A percentile compares a stretch with the other conserved stretches of the same genome.
Conservation (phyloP, 78 protist species). For the Isochrysis galbana region DNA sequence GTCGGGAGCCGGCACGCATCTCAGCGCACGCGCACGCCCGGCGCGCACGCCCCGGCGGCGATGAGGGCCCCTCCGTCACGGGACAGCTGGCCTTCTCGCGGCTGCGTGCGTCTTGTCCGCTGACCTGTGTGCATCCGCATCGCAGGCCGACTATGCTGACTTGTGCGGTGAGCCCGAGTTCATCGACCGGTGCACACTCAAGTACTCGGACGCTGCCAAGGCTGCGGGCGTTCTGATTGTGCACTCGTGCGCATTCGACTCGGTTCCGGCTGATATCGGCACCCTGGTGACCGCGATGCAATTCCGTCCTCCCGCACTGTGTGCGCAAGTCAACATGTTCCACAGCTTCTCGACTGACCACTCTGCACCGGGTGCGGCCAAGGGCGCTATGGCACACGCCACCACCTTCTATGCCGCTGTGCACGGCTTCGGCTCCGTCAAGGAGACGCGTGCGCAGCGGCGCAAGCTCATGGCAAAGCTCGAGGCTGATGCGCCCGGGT, state of each 20-base stretch:
- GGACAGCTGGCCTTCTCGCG: no score
- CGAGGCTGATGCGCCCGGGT: neutral
- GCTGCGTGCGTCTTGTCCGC: no score
- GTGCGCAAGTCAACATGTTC: neutral
- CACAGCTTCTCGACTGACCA: neutral
- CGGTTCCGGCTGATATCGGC: neutral
- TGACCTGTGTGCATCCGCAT: no score
- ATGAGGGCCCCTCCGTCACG: no score
- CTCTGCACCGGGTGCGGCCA: neutral
- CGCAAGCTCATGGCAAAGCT: neutral
- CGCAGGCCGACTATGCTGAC: neutral
- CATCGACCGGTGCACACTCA: neutral
- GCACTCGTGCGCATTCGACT: neutral
- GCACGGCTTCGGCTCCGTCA: neutral
- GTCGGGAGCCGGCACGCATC: no score
- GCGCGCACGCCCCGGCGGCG: no score
- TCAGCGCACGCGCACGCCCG: no score
- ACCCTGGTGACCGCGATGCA: neutral
- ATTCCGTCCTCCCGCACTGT: neutral
- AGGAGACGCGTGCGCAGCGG: neutral
- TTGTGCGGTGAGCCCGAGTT: constrained; percentile 17
- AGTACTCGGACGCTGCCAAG: neutral
- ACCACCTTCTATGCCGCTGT: neutral
- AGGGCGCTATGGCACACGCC: neutral
- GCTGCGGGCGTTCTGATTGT: neutral